Conservation (phyloP, 2,329 filamentous ascomycete species). For the Colletotrichum sp. region DNA sequence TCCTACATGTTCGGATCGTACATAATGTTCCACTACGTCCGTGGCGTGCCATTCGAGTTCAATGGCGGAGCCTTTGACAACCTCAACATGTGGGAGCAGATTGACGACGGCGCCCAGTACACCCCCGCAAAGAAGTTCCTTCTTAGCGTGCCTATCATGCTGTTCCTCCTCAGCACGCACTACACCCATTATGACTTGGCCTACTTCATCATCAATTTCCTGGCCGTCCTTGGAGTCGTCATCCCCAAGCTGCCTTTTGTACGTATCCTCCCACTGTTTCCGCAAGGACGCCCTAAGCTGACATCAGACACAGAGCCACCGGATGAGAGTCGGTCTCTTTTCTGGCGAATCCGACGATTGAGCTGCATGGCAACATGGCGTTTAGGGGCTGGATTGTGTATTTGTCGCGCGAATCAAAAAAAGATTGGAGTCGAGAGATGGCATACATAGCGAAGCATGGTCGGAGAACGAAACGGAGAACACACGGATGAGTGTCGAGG, state of each 20-base stretch:
- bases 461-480: constrained; percentile 5
- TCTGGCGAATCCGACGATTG: constrained; percentile 70
- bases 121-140: constrained; percentile 99
- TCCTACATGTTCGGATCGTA: constrained; percentile 99
- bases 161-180: constrained; percentile 97
- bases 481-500: background rate
- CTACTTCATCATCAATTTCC: constrained; percentile 96
- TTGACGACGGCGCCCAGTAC: constrained; percentile 98
- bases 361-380: constrained; percentile 15
- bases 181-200: constrained; percentile 98
- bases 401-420: constrained; percentile 6
- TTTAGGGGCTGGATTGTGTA: constrained; percentile 10
- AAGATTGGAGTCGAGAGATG: constrained; percentile 18
- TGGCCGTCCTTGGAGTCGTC: constrained; percentile 89
- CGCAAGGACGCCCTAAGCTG: constrained; percentile 26
- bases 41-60: constrained; percentile 98
- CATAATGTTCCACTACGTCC: constrained; percentile 99
- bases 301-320: constrained; percentile 66
- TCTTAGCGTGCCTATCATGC: constrained; percentile 88
- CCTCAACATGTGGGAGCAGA: constrained; percentile 99
- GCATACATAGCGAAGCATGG: constrained; percentile 21
- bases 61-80: constrained; percentile 99
- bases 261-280: constrained; percentile 46
- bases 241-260: constrained; percentile 97
- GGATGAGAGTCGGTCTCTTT: constrained; percentile 78